phyloP scores from a whole-genome alignment of 768 basidiomycete genomes.

The Pulveroboletus sp. region DNA sequence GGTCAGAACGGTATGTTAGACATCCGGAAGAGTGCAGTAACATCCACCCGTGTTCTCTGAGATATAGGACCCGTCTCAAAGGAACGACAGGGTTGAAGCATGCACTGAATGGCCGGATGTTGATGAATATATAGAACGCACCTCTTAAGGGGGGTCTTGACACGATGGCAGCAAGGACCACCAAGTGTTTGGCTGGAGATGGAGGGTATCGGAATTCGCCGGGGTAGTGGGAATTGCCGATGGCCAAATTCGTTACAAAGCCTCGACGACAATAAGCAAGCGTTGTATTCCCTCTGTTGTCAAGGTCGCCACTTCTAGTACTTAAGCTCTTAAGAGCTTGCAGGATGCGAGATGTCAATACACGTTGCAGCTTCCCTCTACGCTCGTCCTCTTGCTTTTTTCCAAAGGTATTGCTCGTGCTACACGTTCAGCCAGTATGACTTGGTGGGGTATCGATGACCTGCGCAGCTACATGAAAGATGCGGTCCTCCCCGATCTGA shows the following conservation, averaged over 20 bases:
- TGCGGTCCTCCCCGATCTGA: slow-evolving; percentile 31
- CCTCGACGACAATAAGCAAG: slow-evolving; percentile 18
- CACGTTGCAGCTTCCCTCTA: neutral
- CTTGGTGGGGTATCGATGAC: slow-evolving; percentile 30
- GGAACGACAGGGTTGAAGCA: slow-evolving; percentile 1
- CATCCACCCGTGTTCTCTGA: slow-evolving; percentile 23
- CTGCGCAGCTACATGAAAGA: slow-evolving; percentile 33
- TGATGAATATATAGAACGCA: slow-evolving; percentile 16
- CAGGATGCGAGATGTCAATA: neutral
- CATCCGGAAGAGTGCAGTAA: slow-evolving; percentile 14
- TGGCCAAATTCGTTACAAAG: slow-evolving; percentile 7
- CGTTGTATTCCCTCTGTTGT: slow-evolving; percentile 15
- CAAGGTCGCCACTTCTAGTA: slow-evolving; percentile 7
- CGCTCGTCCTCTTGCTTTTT: neutral
- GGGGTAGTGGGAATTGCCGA: slow-evolving; percentile 24
- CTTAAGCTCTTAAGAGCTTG: slow-evolving; percentile 11
- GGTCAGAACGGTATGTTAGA: slow-evolving; percentile 8
- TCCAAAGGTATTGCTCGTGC: neutral
- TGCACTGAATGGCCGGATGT: neutral
- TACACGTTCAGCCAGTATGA: slow-evolving; percentile 12
- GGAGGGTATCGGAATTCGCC: slow-evolving; percentile 17
- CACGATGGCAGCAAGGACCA: slow-evolving; percentile 9
- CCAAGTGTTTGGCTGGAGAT: slow-evolving; percentile 1
- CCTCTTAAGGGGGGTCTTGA: slow-evolving; percentile 26
- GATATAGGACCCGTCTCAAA: slow-evolving; percentile 1